Evolutionary conservation across 306 rosid genomes (phyloP), one percentile per base, ranked within the genome.

Genomic region (Glycyrrhiza uralensis): DNA sequence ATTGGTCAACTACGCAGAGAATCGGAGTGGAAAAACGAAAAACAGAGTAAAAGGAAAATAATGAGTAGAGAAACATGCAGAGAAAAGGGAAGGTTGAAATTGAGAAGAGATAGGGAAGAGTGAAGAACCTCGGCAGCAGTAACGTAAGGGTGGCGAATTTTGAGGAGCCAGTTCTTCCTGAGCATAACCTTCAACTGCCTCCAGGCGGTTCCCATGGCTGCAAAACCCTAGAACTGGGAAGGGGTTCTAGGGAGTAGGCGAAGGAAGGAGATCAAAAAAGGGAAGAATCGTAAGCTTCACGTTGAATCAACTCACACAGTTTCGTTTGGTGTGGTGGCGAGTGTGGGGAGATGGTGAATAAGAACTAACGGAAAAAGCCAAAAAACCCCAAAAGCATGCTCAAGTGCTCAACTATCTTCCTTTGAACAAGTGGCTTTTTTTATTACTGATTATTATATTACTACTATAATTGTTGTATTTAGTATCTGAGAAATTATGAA

Each of bases 141-240:
- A 60, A 74, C 72, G 75, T 80, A 89, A 60, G 98, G 98, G 38
- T 94, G 97, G 47, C 98, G 98, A 71, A 86, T 82, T 76, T 94
- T 94, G 92, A 91, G 98, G 51, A 94, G 97, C 85, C 92, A 94
- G 58, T 91, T 93, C 87, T 93, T 93, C 71, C 94, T 79, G 50
- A 93, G 97, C 96, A 93, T 93, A 8, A 85, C 84, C 86, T 90
- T 87, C 78, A 94, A 82, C 89, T 94, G 96, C 38, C 96, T 80
- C 75, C 76, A 33, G 11, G 88, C 85, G 62, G 83, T 82, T 54
- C 87, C 95, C 98, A 94, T 91, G 77, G 73, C 72, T 51, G 76
- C 63, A 11, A 41, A 82, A 80, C 75, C 87, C 83, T 74, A 81
- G 18, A 69, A 41, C 15, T 1, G 23, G 72, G 33, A 59, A 9